Conservation (phyloP, 1,284 basidiomycete species). For the Papiliotrema flavescens region DNA sequence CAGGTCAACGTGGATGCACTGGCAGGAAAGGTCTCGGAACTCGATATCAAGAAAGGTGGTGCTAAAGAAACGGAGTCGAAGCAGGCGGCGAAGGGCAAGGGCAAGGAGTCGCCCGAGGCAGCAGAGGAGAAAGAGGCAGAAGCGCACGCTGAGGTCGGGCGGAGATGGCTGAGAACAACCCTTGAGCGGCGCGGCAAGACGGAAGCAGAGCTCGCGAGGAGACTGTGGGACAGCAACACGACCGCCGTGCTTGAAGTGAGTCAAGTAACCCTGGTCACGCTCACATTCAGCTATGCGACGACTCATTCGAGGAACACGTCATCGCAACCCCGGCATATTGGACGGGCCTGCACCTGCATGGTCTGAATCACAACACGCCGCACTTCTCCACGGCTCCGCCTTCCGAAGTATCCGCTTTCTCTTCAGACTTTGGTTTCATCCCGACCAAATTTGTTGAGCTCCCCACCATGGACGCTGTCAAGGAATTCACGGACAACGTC, state of each 20-base stretch:
- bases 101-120: slow-evolving; percentile 6
- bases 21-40: background rate
- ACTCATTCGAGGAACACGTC: slow-evolving; percentile 97
- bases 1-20: slow-evolving; percentile 1
- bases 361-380: slow-evolving; percentile 72
- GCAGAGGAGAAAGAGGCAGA: slow-evolving; percentile 26
- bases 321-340: slow-evolving; percentile 74
- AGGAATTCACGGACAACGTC: slow-evolving; percentile 66
- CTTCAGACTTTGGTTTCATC: slow-evolving; percentile 88
- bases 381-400: slow-evolving; percentile 72
- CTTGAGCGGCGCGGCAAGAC: slow-evolving; percentile 63
- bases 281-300: slow-evolving; percentile 78
- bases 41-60: slow-evolving; percentile 1
- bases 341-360: slow-evolving; percentile 91
- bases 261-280: slow-evolving; percentile 10
- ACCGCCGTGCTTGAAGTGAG: slow-evolving; percentile 86
- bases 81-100: slow-evolving; percentile 9
- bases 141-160: slow-evolving; percentile 44
- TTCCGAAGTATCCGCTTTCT: slow-evolving; percentile 70
- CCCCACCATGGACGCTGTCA: slow-evolving; percentile 65
- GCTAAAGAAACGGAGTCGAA: slow-evolving; percentile 10
- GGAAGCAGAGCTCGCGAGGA: slow-evolving; percentile 67
- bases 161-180: slow-evolving; percentile 73
- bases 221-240: slow-evolving; percentile 77
- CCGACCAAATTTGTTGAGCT: slow-evolving; percentile 64